Evolutionary conservation across 495 filamentous ascomycete genomes (phyloP).

Genomic region (Podospora didyma): DNA sequence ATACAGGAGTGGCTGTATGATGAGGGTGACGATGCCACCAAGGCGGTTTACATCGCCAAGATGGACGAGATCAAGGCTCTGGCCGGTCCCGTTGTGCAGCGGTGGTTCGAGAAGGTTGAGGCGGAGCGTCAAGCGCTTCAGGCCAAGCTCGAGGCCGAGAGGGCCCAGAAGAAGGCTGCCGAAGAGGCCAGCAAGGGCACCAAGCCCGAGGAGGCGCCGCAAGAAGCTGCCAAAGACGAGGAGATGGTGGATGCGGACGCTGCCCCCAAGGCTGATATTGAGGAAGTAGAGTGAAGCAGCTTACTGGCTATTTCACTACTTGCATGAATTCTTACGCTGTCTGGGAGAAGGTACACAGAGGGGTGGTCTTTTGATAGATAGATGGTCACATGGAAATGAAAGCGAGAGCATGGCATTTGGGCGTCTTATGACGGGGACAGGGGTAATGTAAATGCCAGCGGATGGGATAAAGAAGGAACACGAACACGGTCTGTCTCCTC

Average conservation of each 20-base stretch:
- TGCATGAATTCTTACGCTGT: constrained; percentile 3
- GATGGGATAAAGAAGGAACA: neutral
- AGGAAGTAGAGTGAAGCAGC: constrained; percentile 26
- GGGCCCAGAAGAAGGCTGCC: constrained; percentile 71
- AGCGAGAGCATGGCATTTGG: constrained; percentile 21
- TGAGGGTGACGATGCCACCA: constrained; percentile 92
- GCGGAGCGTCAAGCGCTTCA: constrained; percentile 76
- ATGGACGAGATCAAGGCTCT: constrained; percentile 92
- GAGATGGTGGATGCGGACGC: constrained; percentile 56
- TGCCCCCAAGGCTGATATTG: constrained; percentile 40
- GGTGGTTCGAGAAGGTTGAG: constrained; percentile 91
- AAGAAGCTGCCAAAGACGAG: constrained; percentile 40
- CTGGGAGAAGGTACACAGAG: constrained; percentile 6
- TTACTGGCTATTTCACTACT: constrained; percentile 8
- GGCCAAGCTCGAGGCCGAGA: constrained; percentile 75
- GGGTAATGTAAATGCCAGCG: neutral
- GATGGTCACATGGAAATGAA: constrained; percentile 15
- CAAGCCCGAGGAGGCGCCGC: constrained; percentile 40
- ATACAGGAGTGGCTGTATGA: constrained; percentile 95
- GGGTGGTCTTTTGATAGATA: constrained; percentile 25
- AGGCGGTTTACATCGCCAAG: constrained; percentile 88
- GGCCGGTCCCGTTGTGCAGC: constrained; percentile 87
- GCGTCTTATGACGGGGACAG: constrained; percentile 8
- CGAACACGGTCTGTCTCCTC: neutral
- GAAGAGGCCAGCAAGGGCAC: constrained; percentile 56